Base-by-base conservation (phyloP, 1,139 yeast genomes). In the Saccharomyces hybrid region DNA sequence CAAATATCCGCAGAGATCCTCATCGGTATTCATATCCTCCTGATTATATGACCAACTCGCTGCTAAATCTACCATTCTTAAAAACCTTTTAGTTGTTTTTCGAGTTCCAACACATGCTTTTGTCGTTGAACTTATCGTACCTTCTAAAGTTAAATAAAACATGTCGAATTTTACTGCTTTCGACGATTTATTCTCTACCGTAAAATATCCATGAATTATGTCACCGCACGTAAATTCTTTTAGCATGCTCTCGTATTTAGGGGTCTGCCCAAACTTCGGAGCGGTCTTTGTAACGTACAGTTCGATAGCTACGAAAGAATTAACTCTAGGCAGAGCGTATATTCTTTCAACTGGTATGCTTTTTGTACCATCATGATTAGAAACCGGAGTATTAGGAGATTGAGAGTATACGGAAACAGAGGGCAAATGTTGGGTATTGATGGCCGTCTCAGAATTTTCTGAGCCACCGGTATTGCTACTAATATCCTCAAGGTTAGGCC, bases 31-130 rank as follows among this genome's bases (percentile, higher is more conserved):
- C 3, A 71, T 64, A 5, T 67, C 65, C 16, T 73, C 67, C 48
- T 64, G 64, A 0, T 71, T 71, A 50, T 63, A 65, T n/a, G 73
- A 68, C 68, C 73, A 74, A 50, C 73, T 68, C 3, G 77, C 77
- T 50, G 72, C 69, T 47, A 73, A 56, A 57, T 74, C 77, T 42
- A 73, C 66, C 72, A 71, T 72, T 32, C 69, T 64, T 21, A 74
- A 54, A 54, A 74, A 71, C 12, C 69, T 65, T 52, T 70, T 69
- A 4, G 26, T 16, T 11, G 44, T 19, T 38, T 38, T 38, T 19
- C 19, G 44, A 19, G 9, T 4, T 38, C 44, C 44, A 19, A 38
- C 11, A 11, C 24, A 19, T 19, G 24, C 7, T 19, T 16, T 19
- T 38, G 26, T 38, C 8, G 5, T 32, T 11, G 44, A 38, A 11